Base-by-base conservation (phyloP, 306 rosid genomes). In the Mimosa pudica region DNA sequence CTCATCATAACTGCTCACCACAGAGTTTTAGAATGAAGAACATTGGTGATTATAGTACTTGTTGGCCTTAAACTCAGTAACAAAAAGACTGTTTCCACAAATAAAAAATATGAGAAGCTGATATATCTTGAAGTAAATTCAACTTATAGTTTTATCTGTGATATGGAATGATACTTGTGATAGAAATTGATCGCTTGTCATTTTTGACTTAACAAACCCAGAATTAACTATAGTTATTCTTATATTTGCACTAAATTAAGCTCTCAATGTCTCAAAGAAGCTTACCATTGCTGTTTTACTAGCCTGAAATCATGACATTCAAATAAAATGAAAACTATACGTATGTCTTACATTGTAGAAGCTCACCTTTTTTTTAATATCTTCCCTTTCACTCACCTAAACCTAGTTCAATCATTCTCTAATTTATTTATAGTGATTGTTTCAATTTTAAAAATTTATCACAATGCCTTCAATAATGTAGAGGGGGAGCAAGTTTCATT, bases 191-290 rank as follows among this genome's bases (percentile, higher is more conserved):
- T 60, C n/a, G 12, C 10, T 3, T 61, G 38, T 3, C 78, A 83
- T 45, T 16, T 75, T 47, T 32, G 81, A 57, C 33, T 51, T 1
- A 4, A 69, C 70, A 0, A 70, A 0, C 8, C 83, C 81, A 0
- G 83, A 83, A 24, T 77, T 41, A 68, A 83, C 83, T 38, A 83
- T 74, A 2, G 86, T 79, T 49, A 83, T 79, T 5, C 83, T 78
- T 58, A 79, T 75, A 5, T 41, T 51, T 1, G 38, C 8, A 14
- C 74, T 78, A 6, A 83, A 57, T 61, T 79, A 81, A 49, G 30
- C 54, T 61, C 81, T 79, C n/a, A 83, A 44, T 6, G 86, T 68
- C 71, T 79, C 86, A 35, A 70, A 75, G 71, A 79, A 79, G 63
- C 52, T 79, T 30, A 61, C 13, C 7, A 70, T n/a, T 69, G 86